Evolutionary conservation across 805 yeast genomes (phyloP).

Genomic region (Candida insectalens): DNA sequence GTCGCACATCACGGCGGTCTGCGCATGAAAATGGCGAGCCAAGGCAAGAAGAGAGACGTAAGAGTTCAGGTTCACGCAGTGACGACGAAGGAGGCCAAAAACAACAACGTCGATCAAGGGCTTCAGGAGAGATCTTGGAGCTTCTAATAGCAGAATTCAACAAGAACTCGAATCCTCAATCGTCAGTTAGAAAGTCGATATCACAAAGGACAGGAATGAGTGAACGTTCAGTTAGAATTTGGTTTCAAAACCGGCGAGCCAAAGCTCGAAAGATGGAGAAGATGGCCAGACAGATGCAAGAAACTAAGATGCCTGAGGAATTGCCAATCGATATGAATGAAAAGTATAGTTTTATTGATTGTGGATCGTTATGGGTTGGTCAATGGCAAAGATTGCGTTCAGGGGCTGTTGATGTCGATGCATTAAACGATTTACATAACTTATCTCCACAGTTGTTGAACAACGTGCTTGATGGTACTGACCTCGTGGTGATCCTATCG

Average conservation of each 20-base stretch:
- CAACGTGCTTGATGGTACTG: conserved; percentile 57
- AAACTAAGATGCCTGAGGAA: conserved; percentile 7
- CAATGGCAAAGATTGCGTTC: conserved; percentile 72
- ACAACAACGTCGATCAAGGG: conserved; percentile 24
- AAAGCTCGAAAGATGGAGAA: conserved; percentile 61
- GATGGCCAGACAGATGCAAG: conserved; percentile 20
- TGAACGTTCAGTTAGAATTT: conserved; percentile 81
- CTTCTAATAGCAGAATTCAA: conserved; percentile 60
- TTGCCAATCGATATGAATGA: conserved; percentile 51
- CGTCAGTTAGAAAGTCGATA: conserved; percentile 59
- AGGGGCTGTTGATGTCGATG: conserved; percentile 37
- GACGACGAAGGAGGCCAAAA: conserved; percentile 1
- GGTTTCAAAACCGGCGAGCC: conserved; percentile 89
- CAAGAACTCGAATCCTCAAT: conserved; percentile 65
- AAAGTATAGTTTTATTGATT: conserved; percentile 56
- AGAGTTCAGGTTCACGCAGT: conserved; percentile 1
- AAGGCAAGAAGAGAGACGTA: neutral
- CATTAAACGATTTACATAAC: conserved; percentile 41
- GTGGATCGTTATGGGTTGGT: conserved; percentile 63
- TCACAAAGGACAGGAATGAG: conserved; percentile 71
- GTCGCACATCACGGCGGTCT: neutral
- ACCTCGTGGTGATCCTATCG: conserved; percentile 59
- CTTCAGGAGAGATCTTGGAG: conserved; percentile 62
- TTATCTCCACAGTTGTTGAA: conserved; percentile 60
- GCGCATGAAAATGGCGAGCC: neutral